These are phyloP conservation scores for Eruca vesicaria DNA, from an alignment of 441 rosid genomes.

Conservation along the genomic window DNA sequence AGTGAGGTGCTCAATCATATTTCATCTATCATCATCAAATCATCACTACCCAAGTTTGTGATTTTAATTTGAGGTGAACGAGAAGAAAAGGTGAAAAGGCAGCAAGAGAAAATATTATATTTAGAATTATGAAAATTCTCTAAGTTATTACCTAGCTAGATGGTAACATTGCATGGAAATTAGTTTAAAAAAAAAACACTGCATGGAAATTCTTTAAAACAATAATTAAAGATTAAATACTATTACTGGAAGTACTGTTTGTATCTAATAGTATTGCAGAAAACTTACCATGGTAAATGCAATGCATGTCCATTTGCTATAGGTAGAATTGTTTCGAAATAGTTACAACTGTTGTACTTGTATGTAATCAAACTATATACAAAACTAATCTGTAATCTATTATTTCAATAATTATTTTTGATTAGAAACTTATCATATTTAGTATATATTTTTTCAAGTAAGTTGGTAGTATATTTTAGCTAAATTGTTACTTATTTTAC, in stretches of 20 bases:
- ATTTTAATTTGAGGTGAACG: neutral
- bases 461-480: neutral
- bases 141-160: neutral
- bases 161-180: neutral
- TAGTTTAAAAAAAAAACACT: too few relatives aligned
- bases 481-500: neutral
- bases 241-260: neutral
- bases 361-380: neutral
- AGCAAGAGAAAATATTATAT: neutral
- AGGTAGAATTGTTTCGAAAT: neutral
- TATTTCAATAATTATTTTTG: neutral
- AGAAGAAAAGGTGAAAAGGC: neutral
- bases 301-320: neutral
- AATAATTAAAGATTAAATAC: neutral
- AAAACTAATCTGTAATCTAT: neutral
- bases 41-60: slow-evolving; percentile 1
- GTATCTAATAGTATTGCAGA: neutral
- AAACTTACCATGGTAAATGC: neutral
- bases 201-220: neutral
- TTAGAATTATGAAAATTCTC: neutral
- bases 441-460: neutral
- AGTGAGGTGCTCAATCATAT: slow-evolving; percentile 31
- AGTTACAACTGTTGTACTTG: neutral
- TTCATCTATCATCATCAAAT: slow-evolving; percentile 31
- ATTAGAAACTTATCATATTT: neutral